Evolutionary conservation across 495 filamentous ascomycete genomes (phyloP).

Genomic region (Aspergillus wentii): DNA sequence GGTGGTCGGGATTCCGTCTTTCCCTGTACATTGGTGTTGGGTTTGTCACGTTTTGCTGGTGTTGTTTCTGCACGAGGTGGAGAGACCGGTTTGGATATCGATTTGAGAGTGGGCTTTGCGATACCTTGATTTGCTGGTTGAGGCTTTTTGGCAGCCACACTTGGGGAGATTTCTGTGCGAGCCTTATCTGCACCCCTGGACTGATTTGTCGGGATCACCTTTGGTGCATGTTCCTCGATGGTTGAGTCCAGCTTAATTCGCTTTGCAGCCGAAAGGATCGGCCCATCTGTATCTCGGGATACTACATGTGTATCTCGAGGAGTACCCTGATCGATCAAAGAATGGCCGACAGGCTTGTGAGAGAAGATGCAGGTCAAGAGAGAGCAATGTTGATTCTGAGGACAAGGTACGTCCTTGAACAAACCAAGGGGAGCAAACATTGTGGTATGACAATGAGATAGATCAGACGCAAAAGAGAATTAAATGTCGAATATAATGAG

Average conservation of each 20-base stretch:
- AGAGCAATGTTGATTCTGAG: constrained; percentile 49
- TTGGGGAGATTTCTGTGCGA: not conserved
- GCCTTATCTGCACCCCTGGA: not conserved
- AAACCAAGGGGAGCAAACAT: constrained; percentile 67
- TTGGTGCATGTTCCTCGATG: not conserved
- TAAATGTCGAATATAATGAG: too few species aligned
- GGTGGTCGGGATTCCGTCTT: constrained; percentile 14
- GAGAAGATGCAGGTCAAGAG: constrained; percentile 59
- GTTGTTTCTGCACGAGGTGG: constrained; percentile 29
- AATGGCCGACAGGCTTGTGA: constrained; percentile 28
- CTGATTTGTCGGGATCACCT: not conserved
- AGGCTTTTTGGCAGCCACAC: not conserved
- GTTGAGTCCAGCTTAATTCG: constrained; percentile 9
- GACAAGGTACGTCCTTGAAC: constrained; percentile 63
- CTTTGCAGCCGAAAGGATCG: constrained; percentile 2
- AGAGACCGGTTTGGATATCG: constrained; percentile 26
- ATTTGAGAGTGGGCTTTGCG: constrained; percentile 8
- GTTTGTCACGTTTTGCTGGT: constrained; percentile 21
- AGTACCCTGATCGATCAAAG: constrained; percentile 1
- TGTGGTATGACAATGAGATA: constrained; percentile 21
- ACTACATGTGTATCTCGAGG: constrained; percentile 1
- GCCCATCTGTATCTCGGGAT: not conserved
- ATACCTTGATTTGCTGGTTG: constrained; percentile 2
- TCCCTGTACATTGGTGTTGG: not conserved
- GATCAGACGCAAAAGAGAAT: too few species aligned